Percentiles rank a stretch among this genome's conserved stretches.
Conservation (phyloP, 495 filamentous ascomycete species). For the Ramalina intermedia region DNA sequence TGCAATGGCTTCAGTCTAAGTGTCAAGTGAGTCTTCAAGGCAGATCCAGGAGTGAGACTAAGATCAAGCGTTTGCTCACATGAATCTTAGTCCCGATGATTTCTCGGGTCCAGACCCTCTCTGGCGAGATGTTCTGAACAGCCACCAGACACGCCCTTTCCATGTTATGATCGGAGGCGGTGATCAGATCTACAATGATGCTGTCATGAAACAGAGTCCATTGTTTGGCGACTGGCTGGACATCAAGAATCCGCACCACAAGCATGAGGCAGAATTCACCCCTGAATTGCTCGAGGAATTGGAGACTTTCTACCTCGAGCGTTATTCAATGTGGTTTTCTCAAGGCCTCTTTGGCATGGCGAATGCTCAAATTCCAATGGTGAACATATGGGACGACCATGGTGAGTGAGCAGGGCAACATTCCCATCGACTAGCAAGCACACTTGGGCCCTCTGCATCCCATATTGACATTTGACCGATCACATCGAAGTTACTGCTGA, state of each 20-base stretch:
- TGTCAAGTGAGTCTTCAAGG: conserved; percentile 36
- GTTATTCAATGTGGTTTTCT: conserved; percentile 86
- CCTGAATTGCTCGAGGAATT: conserved; percentile 69
- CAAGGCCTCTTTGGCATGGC: conserved; percentile 88
- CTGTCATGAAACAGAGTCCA: conserved; percentile 52
- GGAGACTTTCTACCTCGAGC: conserved; percentile 71
- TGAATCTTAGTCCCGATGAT: conserved; percentile 31
- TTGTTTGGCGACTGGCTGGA: conserved; percentile 71
- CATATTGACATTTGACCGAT: neutral
- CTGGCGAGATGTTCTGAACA: conserved; percentile 91
- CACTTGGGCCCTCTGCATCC: no score
- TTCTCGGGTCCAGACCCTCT: conserved; percentile 89
- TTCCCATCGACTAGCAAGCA: neutral
- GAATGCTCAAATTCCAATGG: conserved; percentile 89
- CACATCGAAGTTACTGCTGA: no score
- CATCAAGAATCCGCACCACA: conserved; percentile 65
- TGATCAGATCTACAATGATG: conserved; percentile 94
- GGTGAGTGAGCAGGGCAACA: conserved; percentile 19
- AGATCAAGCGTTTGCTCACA: neutral
- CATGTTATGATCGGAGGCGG: conserved; percentile 98
- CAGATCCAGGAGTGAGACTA: neutral
- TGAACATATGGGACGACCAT: conserved; percentile 97
- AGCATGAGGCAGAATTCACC: conserved; percentile 59
- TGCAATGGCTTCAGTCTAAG: conserved; percentile 89
- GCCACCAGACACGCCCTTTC: conserved; percentile 82